Evolutionary conservation across 805 yeast species (phyloP).

Genomic region (Monosporozyma servazzii): DNA sequence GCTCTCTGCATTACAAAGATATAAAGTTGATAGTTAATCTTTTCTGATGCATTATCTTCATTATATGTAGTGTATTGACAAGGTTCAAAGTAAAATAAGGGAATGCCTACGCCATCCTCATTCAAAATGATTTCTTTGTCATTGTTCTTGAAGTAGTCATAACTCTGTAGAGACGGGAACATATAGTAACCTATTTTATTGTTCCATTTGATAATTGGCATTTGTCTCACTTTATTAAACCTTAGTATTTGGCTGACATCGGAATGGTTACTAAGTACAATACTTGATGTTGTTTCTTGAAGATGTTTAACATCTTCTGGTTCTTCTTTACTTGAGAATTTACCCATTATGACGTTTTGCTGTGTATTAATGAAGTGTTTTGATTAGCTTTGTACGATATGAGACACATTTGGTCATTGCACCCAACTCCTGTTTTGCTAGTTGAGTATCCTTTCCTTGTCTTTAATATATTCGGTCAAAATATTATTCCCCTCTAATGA

Average conservation of each 20-base stretch:
- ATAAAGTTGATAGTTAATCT: slow-evolving; percentile 3
- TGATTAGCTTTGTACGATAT: too few species aligned
- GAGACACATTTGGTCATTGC: background rate
- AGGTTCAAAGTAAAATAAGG: slow-evolving; percentile 8
- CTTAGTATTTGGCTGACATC: background rate
- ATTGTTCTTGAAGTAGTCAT: slow-evolving; percentile 9
- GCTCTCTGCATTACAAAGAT: slow-evolving; percentile 5
- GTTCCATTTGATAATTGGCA: slow-evolving; percentile 4
- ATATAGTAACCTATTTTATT: slow-evolving; percentile 6
- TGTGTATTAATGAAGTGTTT: too few species aligned
- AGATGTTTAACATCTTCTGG: background rate
- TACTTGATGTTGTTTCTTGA: background rate
- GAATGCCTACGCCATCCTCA: slow-evolving; percentile 14
- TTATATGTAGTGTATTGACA: background rate
- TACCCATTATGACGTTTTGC: background rate
- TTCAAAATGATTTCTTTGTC: slow-evolving; percentile 1
- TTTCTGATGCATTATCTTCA: background rate
- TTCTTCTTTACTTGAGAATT: background rate
- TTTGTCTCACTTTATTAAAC: slow-evolving; percentile 7
- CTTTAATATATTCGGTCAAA: background rate
- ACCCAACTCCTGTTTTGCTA: background rate
- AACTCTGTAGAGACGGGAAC: slow-evolving; percentile 13
- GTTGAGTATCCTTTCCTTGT: too few species aligned
- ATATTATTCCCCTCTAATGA: background rate
- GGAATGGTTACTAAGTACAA: background rate